Evolutionary conservation across 306 rosid genomes (phyloP).

Genomic region (Dicorynia guianensis): DNA sequence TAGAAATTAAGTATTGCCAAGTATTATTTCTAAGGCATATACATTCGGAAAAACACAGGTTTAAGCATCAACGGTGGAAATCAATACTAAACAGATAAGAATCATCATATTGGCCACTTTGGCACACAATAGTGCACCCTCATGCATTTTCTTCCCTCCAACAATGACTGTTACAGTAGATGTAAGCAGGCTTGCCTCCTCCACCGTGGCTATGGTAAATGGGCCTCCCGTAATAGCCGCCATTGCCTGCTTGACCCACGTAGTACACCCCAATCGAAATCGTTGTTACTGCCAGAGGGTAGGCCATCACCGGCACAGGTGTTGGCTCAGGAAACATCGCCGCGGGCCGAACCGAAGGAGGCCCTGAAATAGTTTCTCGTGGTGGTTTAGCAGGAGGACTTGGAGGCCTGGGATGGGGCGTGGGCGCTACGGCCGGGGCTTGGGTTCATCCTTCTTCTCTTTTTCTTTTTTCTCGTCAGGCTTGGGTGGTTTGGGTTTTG

Average conservation of each 20-base stretch:
- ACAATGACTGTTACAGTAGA: conserved; percentile 51
- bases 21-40: no score
- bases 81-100: no score
- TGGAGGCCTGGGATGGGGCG: neutral
- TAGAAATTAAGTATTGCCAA: no score
- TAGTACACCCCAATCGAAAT: conserved; percentile 51
- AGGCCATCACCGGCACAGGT: conserved; percentile 24
- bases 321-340: conserved; percentile 10
- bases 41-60: no score
- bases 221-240: conserved; percentile 53
- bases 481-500: conserved; percentile 32
- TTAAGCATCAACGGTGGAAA: no score
- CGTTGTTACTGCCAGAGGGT: conserved; percentile 41
- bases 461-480: neutral
- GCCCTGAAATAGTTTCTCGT: no score
- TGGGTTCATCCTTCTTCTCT: neutral
- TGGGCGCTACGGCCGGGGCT: neutral
- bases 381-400: neutral
- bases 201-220: conserved; percentile 68
- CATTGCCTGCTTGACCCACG: conserved; percentile 37
- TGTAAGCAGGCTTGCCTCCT: conserved; percentile 48
- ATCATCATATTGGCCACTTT: no score
- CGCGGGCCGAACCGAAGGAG: neutral
- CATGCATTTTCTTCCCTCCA: conserved; percentile 56
- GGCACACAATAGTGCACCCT: conserved; percentile 61